Conservation (phyloP, 2,329 filamentous ascomycete genomes). For the Trichoderma brevicompactum region DNA sequence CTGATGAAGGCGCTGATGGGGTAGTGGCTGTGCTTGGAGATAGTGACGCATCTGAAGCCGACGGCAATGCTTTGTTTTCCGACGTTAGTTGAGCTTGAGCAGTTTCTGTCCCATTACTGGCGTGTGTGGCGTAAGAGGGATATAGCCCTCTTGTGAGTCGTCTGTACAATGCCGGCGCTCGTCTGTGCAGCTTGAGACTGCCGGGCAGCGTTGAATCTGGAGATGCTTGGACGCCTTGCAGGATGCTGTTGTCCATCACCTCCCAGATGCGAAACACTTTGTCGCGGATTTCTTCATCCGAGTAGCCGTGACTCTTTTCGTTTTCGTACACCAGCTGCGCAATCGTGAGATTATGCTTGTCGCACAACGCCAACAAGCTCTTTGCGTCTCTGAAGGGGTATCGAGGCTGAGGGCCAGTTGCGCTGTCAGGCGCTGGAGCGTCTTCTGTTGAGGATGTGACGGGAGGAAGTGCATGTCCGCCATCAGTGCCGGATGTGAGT, state of each 20-base stretch:
- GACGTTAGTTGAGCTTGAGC: not conserved
- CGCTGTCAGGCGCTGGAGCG: not conserved
- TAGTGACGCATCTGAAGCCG: not conserved
- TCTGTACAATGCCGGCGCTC: conserved; percentile 22
- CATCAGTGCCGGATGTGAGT: conserved; percentile 8
- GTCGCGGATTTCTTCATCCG: conserved; percentile 18
- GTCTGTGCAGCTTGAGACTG: conserved; percentile 13
- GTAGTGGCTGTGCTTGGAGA: not conserved
- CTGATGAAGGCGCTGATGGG: not conserved
- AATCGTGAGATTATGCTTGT: conserved; percentile 23
- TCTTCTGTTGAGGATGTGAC: conserved; percentile 2
- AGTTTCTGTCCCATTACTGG: not conserved
- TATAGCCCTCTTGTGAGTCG: conserved; percentile 25
- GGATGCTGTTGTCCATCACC: conserved; percentile 24
- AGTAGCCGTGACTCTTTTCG: conserved; percentile 22
- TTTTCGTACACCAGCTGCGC: conserved; percentile 25
- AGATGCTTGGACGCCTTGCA: conserved; percentile 21
- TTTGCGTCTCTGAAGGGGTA: conserved; percentile 24
- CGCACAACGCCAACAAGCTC: conserved; percentile 12
- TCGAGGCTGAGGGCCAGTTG: conserved; percentile 14
- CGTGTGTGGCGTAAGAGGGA: conserved; percentile 10
- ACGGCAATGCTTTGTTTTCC: not conserved
- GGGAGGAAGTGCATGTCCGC: not conserved
- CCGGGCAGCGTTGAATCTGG: conserved; percentile 20
- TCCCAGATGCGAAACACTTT: conserved; percentile 25